Base-by-base conservation (phyloP, 1,284 basidiomycete genomes). In the Malassezia arunalokei region DNA sequence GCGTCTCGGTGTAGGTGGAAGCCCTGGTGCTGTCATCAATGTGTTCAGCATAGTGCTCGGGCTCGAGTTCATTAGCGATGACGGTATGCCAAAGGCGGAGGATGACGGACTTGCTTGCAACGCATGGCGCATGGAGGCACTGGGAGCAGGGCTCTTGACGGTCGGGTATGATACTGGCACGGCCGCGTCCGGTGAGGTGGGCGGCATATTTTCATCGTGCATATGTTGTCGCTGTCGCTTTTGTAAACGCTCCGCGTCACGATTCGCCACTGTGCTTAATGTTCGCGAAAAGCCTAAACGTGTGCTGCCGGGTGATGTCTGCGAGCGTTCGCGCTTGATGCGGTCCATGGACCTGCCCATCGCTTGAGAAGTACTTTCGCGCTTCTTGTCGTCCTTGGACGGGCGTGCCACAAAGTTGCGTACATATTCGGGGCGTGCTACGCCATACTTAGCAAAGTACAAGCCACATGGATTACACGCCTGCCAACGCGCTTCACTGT, bases 391-490 rank as follows among this genome's bases (percentile, higher is more conserved):
- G 15, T 51, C 46, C 32, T 49, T 56, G 33, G 14, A 11, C 35
- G 45, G 45, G 4, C 28, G 32, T 20, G 32, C 52, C 4, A 43
- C 53, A 49, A 49, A 47, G 42, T 56, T 56, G 57, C 59, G 59
- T 9, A 67, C 59, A 51, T 61, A 60, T 30, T 64, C 60, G 5
- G 63, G 62, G 8, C 65, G 59, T 32, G 61, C 59, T 20, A 59
- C 55, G 54, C 58, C 49, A 55, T 60, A 65, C 47, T 67, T 67
- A 43, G 57, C 54, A 41, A 56, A 69, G 58, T 66, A 67, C 20
- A 64, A 51, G n/a, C 66, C 65, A 42, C 66, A 69, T n/a, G 65
- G 57, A 39, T 69, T 69, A 58, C 66, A 69, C 5, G 66, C 60
- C n/a, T 63, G 59, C 62, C 65, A 64, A 12, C 55, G 54, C 8